phyloP scores from a whole-genome alignment of 2,329 filamentous ascomycete genomes.

The Hypoxylon sp. region DNA sequence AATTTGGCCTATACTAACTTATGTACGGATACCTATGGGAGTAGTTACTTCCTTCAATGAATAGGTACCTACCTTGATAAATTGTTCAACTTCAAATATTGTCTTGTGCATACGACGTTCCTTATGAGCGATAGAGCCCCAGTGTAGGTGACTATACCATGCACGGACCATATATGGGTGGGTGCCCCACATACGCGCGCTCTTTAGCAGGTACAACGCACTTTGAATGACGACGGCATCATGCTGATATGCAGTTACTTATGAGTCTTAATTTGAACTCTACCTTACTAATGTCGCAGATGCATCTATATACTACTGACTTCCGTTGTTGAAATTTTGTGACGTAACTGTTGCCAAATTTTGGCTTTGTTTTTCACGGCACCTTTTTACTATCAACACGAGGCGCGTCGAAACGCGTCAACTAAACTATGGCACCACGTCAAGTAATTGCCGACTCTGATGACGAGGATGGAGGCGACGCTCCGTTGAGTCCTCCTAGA shows the following conservation, averaged over 20 bases:
- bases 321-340: neutral
- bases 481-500: conserved; percentile 33
- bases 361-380: conserved; percentile 1
- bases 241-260: neutral
- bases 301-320: neutral
- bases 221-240: conserved; percentile 1
- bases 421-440: conserved; percentile 46
- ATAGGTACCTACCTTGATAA: no score
- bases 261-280: conserved; percentile 6
- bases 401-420: conserved; percentile 31
- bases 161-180: conserved; percentile 2
- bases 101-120: neutral
- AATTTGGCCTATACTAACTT: no score
- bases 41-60: no score
- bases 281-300: neutral
- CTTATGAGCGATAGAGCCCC: neutral
- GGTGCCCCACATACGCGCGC: conserved; percentile 24
- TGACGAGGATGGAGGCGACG: conserved; percentile 50
- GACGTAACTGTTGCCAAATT: neutral
- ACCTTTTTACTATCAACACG: neutral
- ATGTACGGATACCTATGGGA: no score
- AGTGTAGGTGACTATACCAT: neutral
- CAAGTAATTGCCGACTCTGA: conserved; percentile 55
- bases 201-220: conserved; percentile 16
- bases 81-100: no score